phyloP scores from a whole-genome alignment of 2,329 filamentous ascomycete species.

The Monosporascus sp. region DNA sequence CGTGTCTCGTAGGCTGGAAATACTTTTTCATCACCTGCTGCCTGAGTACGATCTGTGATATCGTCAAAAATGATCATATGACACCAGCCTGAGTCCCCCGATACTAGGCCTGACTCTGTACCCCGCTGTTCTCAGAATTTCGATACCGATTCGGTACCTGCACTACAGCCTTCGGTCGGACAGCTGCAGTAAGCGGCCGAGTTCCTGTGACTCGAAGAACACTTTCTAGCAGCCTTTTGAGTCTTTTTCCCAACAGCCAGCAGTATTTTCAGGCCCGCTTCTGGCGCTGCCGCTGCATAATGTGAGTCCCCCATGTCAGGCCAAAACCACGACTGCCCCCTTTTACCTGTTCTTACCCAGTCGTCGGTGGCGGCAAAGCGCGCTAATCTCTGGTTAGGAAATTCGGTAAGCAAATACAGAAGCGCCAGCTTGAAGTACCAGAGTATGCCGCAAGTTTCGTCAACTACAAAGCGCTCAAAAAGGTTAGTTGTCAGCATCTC shows the following conservation, averaged over 20 bases:
- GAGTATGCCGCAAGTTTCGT: slow-evolving; percentile 99
- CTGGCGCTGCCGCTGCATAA: slow-evolving; percentile 24
- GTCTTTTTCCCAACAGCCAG: slow-evolving; percentile 9
- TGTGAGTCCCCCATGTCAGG: slow-evolving; percentile 23
- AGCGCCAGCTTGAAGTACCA: slow-evolving; percentile 95
- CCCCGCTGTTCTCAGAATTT: not conserved
- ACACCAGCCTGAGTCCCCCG: not conserved
- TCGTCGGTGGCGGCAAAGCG: not conserved
- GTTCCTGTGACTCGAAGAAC: not conserved
- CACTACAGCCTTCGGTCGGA: not conserved
- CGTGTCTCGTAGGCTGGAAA: not conserved
- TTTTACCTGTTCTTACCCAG: not conserved
- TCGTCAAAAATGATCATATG: not conserved
- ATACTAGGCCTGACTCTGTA: not conserved
- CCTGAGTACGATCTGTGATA: not conserved
- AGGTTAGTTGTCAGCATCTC: slow-evolving; percentile 52
- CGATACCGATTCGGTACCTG: not conserved
- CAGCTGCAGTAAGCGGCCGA: not conserved
- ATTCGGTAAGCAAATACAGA: slow-evolving; percentile 99
- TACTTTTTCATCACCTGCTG: not conserved
- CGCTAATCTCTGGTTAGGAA: slow-evolving; percentile 60
- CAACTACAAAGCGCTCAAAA: slow-evolving; percentile 98
- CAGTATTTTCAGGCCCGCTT: slow-evolving; percentile 19
- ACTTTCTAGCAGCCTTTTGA: slow-evolving; percentile 6
- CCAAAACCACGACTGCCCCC: not conserved